Conservation (phyloP, 2,329 filamentous ascomycete species). For the Cylindrodendrum hubeiense region DNA sequence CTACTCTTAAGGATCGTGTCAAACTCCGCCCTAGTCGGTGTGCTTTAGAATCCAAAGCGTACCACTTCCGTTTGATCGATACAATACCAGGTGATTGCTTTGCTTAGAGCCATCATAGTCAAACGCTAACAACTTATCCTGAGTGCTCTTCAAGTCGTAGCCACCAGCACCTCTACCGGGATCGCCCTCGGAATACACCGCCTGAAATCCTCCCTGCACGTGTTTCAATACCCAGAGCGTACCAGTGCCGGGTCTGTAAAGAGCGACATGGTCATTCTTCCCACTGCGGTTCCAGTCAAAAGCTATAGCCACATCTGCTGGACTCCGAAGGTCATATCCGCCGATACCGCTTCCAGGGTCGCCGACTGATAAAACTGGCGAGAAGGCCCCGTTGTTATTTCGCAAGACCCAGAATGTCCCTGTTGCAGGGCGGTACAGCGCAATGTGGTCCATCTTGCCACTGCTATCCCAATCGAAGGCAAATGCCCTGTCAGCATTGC, state of each 20-base stretch:
- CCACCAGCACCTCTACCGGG: slow-evolving; percentile 8
- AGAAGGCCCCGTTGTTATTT: background rate
- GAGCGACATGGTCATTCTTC: slow-evolving; percentile 15
- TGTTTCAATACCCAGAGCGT: slow-evolving; percentile 12
- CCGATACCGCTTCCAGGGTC: slow-evolving; percentile 17
- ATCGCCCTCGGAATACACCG: slow-evolving; percentile 6
- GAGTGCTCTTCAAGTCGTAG: slow-evolving; percentile 6
- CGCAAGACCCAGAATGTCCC: slow-evolving; percentile 19
- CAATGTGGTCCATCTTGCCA: slow-evolving; percentile 5
- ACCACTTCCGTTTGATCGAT: slow-evolving; percentile 17
- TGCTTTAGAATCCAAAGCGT: slow-evolving; percentile 21
- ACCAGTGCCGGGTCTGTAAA: slow-evolving; percentile 9
- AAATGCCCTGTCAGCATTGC: background rate
- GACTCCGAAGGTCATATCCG: slow-evolving; percentile 11
- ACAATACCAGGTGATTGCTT: slow-evolving; percentile 9
- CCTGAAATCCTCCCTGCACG: background rate
- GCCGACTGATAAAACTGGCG: slow-evolving; percentile 6
- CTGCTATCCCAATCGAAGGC: slow-evolving; percentile 9
- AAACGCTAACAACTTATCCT: slow-evolving; percentile 11
- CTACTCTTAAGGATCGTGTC: background rate
- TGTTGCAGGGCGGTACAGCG: slow-evolving; percentile 9
- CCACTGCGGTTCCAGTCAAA: slow-evolving; percentile 14
- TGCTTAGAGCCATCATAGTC: slow-evolving; percentile 1
- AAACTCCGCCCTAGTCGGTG: background rate
- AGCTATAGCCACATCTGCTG: slow-evolving; percentile 14